Base-by-base conservation (phyloP, 768 basidiomycete species). In the Suillus ampliporus region DNA sequence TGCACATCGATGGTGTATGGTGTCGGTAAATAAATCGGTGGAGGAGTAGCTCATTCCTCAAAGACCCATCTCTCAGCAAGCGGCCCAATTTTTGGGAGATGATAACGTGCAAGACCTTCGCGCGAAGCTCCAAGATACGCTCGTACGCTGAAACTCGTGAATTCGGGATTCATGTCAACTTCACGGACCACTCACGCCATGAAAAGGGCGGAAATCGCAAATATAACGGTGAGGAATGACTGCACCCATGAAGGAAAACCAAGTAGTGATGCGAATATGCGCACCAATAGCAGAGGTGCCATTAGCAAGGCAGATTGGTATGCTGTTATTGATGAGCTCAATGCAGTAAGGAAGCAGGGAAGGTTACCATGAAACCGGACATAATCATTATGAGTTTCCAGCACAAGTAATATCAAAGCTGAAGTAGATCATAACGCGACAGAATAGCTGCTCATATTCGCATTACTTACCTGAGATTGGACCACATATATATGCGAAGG, bases 251-350 rank as follows among this genome's bases (percentile, higher is more conserved):
- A 66, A 5, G 86, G 82, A 64, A 88, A 80, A 41, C 79, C 81
- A 28, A 87, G 70, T 8, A 89, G 69, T 23, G 86, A 82, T 40
- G 81, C 77, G 66, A 89, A 68, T 62, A 92, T 79, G 61, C 86
- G 79, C 38, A 89, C 64, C 28, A 86, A 52, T 38, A 90, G 68
- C 11, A 91, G 74, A 7, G 91, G 90, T 0, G 86, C 85, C 5
- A 86, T 86, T 47, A 91, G 73, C 14, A 94, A 79, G 5, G 89
- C 90, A 13, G 90, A 90, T 76, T 92, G 91, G 70, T 92, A 92
- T 35, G 89, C 92, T 94, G 70, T 23, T 63, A 37, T 52, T 21
- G 41, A 60, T 58, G 56, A 64, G n/a, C 53, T 59, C 51, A 58
- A 60, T 58, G 44, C 60, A 8, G 50, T 35, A 50, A 58, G 47